A percentile compares a stretch with the other conserved stretches of the same genome.
Evolutionary conservation across 2,329 filamentous ascomycete genomes (phyloP).

Genomic region (Sporothrix brasiliensis): DNA sequence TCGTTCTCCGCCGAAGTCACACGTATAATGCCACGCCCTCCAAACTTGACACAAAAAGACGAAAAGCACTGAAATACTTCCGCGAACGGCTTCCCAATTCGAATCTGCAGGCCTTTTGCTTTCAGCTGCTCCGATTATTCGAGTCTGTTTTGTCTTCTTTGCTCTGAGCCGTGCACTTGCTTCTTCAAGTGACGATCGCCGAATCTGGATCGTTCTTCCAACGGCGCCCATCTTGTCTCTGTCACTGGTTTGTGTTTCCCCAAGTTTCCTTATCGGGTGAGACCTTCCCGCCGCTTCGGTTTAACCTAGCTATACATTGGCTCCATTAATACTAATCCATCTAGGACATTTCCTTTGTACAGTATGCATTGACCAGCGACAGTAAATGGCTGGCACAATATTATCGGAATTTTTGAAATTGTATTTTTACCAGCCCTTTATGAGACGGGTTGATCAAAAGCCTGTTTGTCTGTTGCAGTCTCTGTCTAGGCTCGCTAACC

Average conservation of each 20-base stretch:
- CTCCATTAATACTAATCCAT: background rate
- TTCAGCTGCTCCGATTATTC: background rate
- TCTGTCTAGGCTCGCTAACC: background rate
- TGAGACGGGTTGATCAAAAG: too few species aligned
- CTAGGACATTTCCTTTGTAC: background rate
- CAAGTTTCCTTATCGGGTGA: slow-evolving; percentile 12
- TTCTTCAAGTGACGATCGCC: slow-evolving; percentile 5
- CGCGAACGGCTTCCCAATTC: background rate
- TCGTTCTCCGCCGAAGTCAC: background rate
- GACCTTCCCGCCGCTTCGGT: slow-evolving; percentile 4
- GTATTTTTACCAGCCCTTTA: background rate
- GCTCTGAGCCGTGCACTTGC: background rate
- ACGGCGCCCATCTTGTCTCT: background rate
- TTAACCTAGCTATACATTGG: background rate
- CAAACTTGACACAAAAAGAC: background rate
- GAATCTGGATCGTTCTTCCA: background rate
- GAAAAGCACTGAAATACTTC: background rate
- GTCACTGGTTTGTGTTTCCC: background rate
- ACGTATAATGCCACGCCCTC: background rate
- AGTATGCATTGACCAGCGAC: background rate
- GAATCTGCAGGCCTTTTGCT: background rate
- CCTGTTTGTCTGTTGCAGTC: background rate
- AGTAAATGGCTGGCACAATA: background rate
- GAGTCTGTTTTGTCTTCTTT: background rate
- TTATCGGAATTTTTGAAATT: background rate